phyloP scores from a whole-genome alignment of 192 early-diverging fungal genomes.

The Thamnidium elegans region DNA sequence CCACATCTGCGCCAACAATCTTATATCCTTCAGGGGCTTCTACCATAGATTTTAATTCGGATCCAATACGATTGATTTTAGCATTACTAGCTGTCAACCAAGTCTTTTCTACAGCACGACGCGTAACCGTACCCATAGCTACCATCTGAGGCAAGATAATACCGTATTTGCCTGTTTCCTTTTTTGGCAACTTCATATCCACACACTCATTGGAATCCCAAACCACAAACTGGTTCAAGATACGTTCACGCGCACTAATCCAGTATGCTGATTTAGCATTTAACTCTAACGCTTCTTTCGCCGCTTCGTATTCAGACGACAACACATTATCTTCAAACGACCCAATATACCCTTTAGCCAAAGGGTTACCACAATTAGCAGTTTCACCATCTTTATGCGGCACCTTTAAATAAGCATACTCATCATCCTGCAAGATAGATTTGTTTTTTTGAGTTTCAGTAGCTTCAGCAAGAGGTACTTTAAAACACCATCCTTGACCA shows the following conservation, averaged over 20 bases:
- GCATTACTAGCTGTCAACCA: conserved; percentile 98
- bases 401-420: conserved; percentile 54
- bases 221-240: conserved; percentile 82
- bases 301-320: conserved; percentile 64
- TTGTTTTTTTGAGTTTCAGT: conserved; percentile 1
- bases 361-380: conserved; percentile 77
- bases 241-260: conserved; percentile 78
- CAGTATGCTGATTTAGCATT: conserved; percentile 88
- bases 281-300: conserved; percentile 74
- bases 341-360: conserved; percentile 77
- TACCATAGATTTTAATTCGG: conserved; percentile 89
- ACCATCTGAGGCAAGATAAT: conserved; percentile 89
- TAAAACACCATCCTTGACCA: conserved; percentile 80
- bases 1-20: conserved; percentile 96
- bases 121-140: conserved; percentile 95
- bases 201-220: conserved; percentile 55
- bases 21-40: conserved; percentile 78
- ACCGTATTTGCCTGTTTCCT: conserved; percentile 43
- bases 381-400: conserved; percentile 87
- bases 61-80: conserved; percentile 84
- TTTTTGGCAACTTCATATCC: conserved; percentile 42
- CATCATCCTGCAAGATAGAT: conserved; percentile 41
- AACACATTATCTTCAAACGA: conserved; percentile 81
- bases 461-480: conserved; percentile 20
- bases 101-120: conserved; percentile 86